Percentiles rank a stretch among this genome's conserved stretches.
phyloP scores from a whole-genome alignment of 176 grass and related monocot species.

The Rhipidocladum racemiflorum region DNA sequence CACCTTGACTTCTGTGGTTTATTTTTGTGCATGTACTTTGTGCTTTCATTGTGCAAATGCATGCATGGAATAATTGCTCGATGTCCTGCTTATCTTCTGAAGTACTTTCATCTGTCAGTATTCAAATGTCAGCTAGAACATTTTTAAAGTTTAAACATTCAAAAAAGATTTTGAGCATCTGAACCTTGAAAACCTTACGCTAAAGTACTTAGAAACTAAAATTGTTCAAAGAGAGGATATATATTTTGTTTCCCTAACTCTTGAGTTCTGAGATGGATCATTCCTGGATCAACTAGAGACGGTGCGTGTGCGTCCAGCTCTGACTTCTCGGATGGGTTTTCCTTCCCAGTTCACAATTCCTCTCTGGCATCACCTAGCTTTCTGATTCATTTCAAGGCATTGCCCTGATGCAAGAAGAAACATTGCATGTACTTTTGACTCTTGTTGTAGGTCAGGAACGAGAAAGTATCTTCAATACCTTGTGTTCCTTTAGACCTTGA shows the following conservation, averaged over 20 bases:
- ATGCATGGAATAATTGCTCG: neutral
- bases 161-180: neutral
- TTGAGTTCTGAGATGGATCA: neutral
- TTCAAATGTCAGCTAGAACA: neutral
- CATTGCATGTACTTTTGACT: neutral
- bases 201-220: neutral
- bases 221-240: neutral
- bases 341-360: neutral
- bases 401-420: neutral
- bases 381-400: conserved; percentile 16
- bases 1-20: neutral
- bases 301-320: neutral
- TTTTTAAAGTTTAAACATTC: neutral
- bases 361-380: neutral
- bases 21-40: neutral
- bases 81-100: neutral
- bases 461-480: neutral
- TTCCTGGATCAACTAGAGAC: neutral
- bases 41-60: neutral
- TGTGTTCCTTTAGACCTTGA: too few species aligned
- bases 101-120: neutral
- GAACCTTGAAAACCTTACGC: neutral
- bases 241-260: conserved; percentile 2
- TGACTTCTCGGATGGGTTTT: neutral
- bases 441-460: conserved; percentile 13